These are phyloP conservation scores for Phlyctochytrium arcticum DNA, from an alignment of 192 early-diverging fungal genomes.

Conservation along the genomic window DNA sequence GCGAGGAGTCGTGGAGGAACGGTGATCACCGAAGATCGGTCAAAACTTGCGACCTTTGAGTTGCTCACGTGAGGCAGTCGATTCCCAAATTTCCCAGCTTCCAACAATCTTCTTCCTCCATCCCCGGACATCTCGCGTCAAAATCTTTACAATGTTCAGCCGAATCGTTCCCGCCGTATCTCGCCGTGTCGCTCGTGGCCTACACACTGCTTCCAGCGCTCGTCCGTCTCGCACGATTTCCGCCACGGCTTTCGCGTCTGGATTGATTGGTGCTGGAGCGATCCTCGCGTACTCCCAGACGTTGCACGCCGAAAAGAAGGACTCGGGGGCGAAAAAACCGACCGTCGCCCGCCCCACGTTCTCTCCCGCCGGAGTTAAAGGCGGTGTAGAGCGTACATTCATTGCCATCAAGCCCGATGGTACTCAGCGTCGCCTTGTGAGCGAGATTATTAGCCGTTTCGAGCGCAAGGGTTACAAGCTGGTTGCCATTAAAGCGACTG, in stretches of 20 bases:
- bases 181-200: not conserved
- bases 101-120: too few relatives aligned
- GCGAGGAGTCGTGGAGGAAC: too few relatives aligned
- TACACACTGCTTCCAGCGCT: not conserved
- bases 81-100: too few relatives aligned
- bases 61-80: too few relatives aligned
- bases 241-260: not conserved
- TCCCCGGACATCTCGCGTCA: too few relatives aligned
- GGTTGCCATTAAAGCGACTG: conserved; percentile 72
- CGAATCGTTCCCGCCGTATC: not conserved
- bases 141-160: too few relatives aligned
- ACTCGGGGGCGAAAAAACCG: too few relatives aligned
- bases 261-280: not conserved
- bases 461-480: conserved; percentile 88
- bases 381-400: conserved; percentile 68
- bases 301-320: not conserved
- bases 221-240: not conserved
- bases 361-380: conserved; percentile 50
- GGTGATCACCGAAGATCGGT: too few relatives aligned
- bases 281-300: not conserved
- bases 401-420: conserved; percentile 53
- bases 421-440: conserved; percentile 81
- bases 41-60: too few relatives aligned
- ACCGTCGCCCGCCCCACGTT: conserved; percentile 9
- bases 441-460: conserved; percentile 82